Conservation (phyloP, 148 eudicot species). For the Spergularia bocconei region DNA sequence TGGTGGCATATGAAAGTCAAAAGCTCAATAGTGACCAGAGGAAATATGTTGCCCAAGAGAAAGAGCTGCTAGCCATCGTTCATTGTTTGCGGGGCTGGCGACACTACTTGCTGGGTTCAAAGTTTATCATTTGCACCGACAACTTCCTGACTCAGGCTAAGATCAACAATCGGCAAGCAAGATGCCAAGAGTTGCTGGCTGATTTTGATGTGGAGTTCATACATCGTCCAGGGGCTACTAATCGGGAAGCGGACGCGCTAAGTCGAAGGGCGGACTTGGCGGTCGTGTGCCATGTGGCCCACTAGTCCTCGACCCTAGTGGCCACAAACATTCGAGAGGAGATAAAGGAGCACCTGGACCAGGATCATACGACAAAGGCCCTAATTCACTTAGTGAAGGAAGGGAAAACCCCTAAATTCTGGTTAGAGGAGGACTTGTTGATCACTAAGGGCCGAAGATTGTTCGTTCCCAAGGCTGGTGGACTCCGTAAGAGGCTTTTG, state of each 20-base stretch:
- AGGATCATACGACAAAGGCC: background rate
- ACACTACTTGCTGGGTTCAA: background rate
- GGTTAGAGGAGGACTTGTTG: background rate
- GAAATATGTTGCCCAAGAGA: too few relatives aligned
- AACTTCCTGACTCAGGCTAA: too few relatives aligned
- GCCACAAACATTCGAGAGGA: background rate
- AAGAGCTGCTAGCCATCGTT: background rate
- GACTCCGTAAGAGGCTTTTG: background rate
- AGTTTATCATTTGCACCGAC: too few relatives aligned
- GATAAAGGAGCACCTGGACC: background rate
- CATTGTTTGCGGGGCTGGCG: background rate
- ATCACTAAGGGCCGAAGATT: background rate
- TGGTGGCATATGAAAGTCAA: too few relatives aligned
- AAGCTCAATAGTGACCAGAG: too few relatives aligned
- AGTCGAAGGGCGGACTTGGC: background rate
- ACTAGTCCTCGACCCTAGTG: background rate
- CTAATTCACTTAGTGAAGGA: background rate
- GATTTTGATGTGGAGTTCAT: background rate
- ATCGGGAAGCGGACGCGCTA: background rate
- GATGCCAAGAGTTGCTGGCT: background rate
- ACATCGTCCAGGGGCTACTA: background rate
- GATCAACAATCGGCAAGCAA: background rate
- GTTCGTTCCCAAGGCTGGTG: background rate
- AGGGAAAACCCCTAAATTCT: background rate
- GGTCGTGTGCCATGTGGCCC: background rate